phyloP scores from a whole-genome alignment of 2,329 filamentous ascomycete species.

The Hymenoscyphus albidus region DNA sequence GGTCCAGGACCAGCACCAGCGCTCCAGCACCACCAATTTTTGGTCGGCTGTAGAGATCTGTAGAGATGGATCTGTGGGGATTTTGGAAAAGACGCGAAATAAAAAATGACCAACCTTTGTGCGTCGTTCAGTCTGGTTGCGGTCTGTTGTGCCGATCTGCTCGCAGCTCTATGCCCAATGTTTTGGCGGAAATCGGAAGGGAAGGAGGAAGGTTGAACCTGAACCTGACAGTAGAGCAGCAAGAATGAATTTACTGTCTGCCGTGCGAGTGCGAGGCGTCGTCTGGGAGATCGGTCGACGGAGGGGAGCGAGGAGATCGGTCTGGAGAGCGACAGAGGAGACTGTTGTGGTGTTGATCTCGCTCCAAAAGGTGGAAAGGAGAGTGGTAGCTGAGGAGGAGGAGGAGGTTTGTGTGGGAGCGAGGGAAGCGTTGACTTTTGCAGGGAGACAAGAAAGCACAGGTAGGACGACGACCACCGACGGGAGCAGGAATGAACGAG shows the following conservation, averaged over 20 bases:
- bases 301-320: background rate
- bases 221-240: conserved; percentile 11
- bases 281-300: background rate
- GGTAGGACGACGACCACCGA: background rate
- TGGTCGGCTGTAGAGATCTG: background rate
- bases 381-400: conserved; percentile 1
- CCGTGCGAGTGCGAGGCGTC: conserved; percentile 3
- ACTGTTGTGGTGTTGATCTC: conserved; percentile 6
- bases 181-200: conserved; percentile 2
- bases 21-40: background rate
- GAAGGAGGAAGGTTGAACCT: background rate
- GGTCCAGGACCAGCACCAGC: too few species aligned
- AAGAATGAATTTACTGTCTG: conserved; percentile 4
- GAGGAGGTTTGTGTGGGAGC: background rate
- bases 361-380: conserved; percentile 8
- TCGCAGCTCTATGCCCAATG: background rate
- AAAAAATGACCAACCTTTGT: background rate
- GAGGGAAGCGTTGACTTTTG: conserved; percentile 4
- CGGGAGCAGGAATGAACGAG: background rate
- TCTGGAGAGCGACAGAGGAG: conserved; percentile 1
- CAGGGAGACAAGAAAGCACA: background rate
- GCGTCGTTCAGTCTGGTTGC: background rate
- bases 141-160: background rate
- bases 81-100: background rate
- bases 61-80: background rate